These are phyloP conservation scores for Euphorbia pulcherrima DNA, from an alignment of 345 rosid genomes.

Conservation along the genomic window DNA sequence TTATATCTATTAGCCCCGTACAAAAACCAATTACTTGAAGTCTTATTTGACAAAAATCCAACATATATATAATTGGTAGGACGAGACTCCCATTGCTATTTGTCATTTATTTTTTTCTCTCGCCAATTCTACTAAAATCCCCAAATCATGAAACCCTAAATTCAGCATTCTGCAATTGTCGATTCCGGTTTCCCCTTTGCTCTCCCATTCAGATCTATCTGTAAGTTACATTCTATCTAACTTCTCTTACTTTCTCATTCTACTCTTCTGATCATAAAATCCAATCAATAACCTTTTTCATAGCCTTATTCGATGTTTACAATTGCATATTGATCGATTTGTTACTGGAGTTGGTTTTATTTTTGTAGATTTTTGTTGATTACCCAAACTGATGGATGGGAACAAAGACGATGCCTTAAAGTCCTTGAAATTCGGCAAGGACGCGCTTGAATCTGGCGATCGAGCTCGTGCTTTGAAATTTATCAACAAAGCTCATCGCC, in stretches of 20 bases:
- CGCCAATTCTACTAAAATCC: not conserved
- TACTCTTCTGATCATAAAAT: too few relatives aligned
- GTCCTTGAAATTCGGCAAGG: conserved; percentile 73
- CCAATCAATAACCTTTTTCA: not conserved
- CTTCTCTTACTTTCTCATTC: not conserved
- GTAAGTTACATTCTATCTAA: not conserved
- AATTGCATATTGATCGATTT: not conserved
- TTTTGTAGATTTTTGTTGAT: not conserved
- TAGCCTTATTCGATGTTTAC: not conserved
- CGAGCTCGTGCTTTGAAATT: conserved; percentile 74
- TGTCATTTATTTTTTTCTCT: not conserved
- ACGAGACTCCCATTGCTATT: not conserved
- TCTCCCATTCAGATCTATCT: not conserved
- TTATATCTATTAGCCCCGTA: too few relatives aligned
- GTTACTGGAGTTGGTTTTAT: not conserved
- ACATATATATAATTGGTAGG: not conserved
- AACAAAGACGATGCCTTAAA: conserved; percentile 93
- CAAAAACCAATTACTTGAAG: too few relatives aligned
- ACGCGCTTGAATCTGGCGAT: conserved; percentile 70
- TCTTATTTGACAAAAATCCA: too few relatives aligned
- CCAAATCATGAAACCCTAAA: conserved; percentile 14
- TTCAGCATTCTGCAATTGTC: not conserved
- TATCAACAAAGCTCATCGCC: conserved; percentile 82
- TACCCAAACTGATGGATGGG: conserved; percentile 55
- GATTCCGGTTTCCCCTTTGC: not conserved